Conservation (phyloP, 2,329 filamentous ascomycete species). For the Orbilia brochopaga region DNA sequence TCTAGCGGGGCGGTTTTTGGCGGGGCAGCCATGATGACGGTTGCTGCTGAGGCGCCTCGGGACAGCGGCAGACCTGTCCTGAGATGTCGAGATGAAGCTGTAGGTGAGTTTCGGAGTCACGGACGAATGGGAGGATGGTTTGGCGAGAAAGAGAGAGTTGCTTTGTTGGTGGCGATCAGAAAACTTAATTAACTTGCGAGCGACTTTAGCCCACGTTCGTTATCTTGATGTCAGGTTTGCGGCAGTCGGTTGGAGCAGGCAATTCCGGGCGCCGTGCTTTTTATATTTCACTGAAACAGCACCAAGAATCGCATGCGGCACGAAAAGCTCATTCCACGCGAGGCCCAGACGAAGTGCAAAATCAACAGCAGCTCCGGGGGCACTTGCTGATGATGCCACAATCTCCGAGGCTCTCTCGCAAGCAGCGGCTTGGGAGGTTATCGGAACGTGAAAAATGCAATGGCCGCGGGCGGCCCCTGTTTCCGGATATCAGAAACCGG, state of each 20-base stretch:
- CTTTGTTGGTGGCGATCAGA: neutral
- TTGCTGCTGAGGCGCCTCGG: constrained; percentile 11
- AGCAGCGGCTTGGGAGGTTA: constrained; percentile 24
- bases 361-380: constrained; percentile 11
- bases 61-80: neutral
- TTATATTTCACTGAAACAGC: constrained; percentile 1
- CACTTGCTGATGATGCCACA: constrained; percentile 19
- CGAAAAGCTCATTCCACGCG: constrained; percentile 22
- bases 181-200: neutral
- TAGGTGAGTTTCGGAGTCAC: constrained; percentile 1
- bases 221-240: neutral
- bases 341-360: constrained; percentile 32
- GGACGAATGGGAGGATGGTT: neutral
- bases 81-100: neutral
- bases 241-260: neutral
- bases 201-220: neutral
- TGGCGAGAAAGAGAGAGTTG: neutral
- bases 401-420: constrained; percentile 46
- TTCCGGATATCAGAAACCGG: constrained; percentile 46
- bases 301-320: constrained; percentile 7
- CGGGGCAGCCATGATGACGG: constrained; percentile 35
- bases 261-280: neutral
- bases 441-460: constrained; percentile 36
- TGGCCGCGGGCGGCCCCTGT: constrained; percentile 1
- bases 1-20: constrained; percentile 40